Base-by-base conservation (phyloP, 768 basidiomycete genomes). In the Mycena kentingensis region DNA sequence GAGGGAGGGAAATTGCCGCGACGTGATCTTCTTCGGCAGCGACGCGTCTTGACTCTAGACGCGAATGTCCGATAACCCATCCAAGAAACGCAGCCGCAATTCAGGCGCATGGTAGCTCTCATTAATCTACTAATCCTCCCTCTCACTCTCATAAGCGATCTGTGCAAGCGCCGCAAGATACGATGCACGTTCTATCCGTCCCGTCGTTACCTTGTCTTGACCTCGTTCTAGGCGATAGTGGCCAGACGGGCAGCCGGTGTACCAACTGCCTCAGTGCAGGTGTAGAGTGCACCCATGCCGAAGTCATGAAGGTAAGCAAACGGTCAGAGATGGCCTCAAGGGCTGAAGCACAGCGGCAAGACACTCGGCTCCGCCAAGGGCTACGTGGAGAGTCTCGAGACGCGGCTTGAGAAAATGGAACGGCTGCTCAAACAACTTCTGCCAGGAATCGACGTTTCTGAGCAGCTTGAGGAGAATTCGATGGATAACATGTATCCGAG, bases 131-230 rank as follows among this genome's bases (percentile, higher is more conserved):
- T n/a, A n/a, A n/a, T n/a, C n/a, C n/a, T n/a, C n/a, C n/a, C n/a
- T n/a, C n/a, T n/a, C n/a, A n/a, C n/a, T n/a, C n/a, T n/a, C n/a
- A n/a, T n/a, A n/a, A n/a, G 88, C 67, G 87, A 89, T 64, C 70
- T 81, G 7, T 90, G 88, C 68, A 80, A 87, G 62, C 73, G 79
- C 49, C 88, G 87, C 76, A 91, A 91, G 67, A 80, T 82, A 55
- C 46, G 75, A 67, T n/a, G n/a, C n/a, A n/a, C n/a, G n/a, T n/a
- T 19, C 35, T 36, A 24, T 32, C 27, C 26, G 26, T 21, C 27
- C 36, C 37, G 4, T 27, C 38, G 13, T 19, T 42, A 21, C 28
- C 45, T 47, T 51, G 41, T 24, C 46, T 12, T 32, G 41, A 19
- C 22, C 35, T 55, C 75, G 77, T 80, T 61, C 75, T 76, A 49